These are phyloP conservation scores for Colletotrichum magnum DNA, from an alignment of 2,329 filamentous ascomycete species.

Conservation along the genomic window DNA sequence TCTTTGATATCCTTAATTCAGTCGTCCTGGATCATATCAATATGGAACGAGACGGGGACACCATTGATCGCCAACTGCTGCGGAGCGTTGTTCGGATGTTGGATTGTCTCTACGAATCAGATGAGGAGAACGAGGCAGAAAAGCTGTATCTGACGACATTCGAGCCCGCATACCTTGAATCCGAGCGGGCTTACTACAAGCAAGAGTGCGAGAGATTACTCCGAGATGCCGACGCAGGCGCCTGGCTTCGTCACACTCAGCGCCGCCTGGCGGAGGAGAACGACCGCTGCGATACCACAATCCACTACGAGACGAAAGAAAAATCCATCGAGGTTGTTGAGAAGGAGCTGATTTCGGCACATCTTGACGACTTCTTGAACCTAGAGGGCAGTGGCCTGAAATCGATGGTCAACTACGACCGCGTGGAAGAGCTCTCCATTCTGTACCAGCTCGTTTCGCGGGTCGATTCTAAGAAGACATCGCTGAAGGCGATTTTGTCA, in stretches of 20 bases:
- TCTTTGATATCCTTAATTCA: constrained; percentile 82
- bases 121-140: constrained; percentile 81
- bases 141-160: constrained; percentile 90
- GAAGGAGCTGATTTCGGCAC: constrained; percentile 80
- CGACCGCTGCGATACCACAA: constrained; percentile 85
- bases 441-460: constrained; percentile 84
- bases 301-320: constrained; percentile 78
- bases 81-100: constrained; percentile 91
- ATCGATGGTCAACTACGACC: constrained; percentile 93
- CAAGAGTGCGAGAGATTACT: constrained; percentile 82
- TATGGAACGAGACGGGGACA: constrained; percentile 91
- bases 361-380: constrained; percentile 85
- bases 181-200: constrained; percentile 81
- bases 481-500: constrained; percentile 80
- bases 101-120: constrained; percentile 86
- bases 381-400: constrained; percentile 88
- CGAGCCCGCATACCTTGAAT: constrained; percentile 81
- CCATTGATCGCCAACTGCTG: constrained; percentile 86
- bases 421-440: constrained; percentile 81
- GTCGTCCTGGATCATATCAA: constrained; percentile 92
- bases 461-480: constrained; percentile 80
- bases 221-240: constrained; percentile 82
- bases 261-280: constrained; percentile 84
- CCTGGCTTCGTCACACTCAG: constrained; percentile 84
- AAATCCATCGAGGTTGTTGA: constrained; percentile 87